Percentiles rank a stretch among this genome's conserved stretches.
Evolutionary conservation across 768 basidiomycete genomes (phyloP).

Genomic region (Hypsizygus marmoreus): DNA sequence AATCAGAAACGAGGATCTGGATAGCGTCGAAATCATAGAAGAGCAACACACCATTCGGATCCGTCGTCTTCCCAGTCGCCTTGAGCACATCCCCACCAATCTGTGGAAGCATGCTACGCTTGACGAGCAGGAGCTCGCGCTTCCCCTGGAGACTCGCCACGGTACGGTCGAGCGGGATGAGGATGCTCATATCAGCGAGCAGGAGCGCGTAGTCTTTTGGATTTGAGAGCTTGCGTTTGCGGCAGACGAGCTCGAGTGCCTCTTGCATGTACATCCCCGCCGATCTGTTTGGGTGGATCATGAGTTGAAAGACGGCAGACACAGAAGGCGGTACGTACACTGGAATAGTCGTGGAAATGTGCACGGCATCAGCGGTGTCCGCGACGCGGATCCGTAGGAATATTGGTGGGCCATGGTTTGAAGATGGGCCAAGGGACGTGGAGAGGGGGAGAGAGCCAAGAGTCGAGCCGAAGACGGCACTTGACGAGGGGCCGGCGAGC

Average conservation of each 20-base stretch:
- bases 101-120: conserved; percentile 71
- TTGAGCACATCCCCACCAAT: conserved; percentile 71
- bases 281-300: conserved; percentile 46
- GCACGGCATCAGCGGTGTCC: conserved; percentile 79
- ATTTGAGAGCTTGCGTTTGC: conserved; percentile 63
- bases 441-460: conserved; percentile 54
- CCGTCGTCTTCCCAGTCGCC: conserved; percentile 71
- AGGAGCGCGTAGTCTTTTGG: conserved; percentile 85
- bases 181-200: conserved; percentile 64
- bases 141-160: conserved; percentile 94
- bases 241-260: conserved; percentile 83
- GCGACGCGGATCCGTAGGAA: conserved; percentile 83
- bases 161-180: conserved; percentile 91
- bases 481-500: conserved; percentile 41
- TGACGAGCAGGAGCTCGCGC: conserved; percentile 79
- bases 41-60: conserved; percentile 84
- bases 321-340: conserved; percentile 58
- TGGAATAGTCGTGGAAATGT: conserved; percentile 87
- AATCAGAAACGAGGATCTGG: background rate
- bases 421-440: conserved; percentile 69
- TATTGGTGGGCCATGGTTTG: conserved; percentile 76
- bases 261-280: conserved; percentile 98
- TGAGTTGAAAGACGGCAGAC: background rate
- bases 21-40: no score
- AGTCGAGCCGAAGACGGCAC: conserved; percentile 47